phyloP scores from a whole-genome alignment of 1,284 basidiomycete genomes.

The Trichosporon sp. region DNA sequence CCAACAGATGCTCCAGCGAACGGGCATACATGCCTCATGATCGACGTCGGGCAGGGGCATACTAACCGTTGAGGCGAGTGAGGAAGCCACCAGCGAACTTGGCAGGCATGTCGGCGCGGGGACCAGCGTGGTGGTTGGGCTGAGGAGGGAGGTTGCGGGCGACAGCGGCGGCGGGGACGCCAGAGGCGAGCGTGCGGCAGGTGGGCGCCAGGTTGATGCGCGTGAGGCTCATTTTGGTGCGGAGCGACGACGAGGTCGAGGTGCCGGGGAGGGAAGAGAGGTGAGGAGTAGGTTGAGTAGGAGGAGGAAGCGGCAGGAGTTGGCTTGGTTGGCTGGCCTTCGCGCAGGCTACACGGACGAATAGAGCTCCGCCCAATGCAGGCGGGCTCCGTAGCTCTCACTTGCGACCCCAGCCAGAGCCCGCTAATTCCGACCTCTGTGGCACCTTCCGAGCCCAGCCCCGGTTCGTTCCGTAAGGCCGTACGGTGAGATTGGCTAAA shows the following conservation, averaged over 20 bases:
- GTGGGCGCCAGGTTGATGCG: constrained; percentile 71
- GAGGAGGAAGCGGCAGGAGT: not conserved
- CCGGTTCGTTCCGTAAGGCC: not conserved
- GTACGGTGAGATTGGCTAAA: not conserved
- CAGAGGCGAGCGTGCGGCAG: constrained; percentile 67
- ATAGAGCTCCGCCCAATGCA: constrained; percentile 4
- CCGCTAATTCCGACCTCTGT: constrained; percentile 5
- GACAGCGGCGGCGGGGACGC: constrained; percentile 95
- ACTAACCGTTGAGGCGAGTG: constrained; percentile 62
- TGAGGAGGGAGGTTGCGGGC: constrained; percentile 76
- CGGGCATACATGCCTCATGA: not conserved
- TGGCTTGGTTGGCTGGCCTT: not conserved
- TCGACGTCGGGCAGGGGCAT: not conserved
- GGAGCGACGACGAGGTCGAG: constrained; percentile 5
- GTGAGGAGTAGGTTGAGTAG: not conserved
- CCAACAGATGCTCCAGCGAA: not conserved
- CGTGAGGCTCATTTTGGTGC: constrained; percentile 33
- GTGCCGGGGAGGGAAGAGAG: not conserved
- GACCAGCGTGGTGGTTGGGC: constrained; percentile 56
- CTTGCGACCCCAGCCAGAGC: not conserved
- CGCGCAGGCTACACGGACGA: not conserved
- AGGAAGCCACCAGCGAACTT: constrained; percentile 56
- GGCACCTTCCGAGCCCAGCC: not conserved
- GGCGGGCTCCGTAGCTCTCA: not conserved
- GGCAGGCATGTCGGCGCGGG: constrained; percentile 60